phyloP scores from a whole-genome alignment of 2,329 filamentous ascomycete genomes.

The Phoma sp. region DNA sequence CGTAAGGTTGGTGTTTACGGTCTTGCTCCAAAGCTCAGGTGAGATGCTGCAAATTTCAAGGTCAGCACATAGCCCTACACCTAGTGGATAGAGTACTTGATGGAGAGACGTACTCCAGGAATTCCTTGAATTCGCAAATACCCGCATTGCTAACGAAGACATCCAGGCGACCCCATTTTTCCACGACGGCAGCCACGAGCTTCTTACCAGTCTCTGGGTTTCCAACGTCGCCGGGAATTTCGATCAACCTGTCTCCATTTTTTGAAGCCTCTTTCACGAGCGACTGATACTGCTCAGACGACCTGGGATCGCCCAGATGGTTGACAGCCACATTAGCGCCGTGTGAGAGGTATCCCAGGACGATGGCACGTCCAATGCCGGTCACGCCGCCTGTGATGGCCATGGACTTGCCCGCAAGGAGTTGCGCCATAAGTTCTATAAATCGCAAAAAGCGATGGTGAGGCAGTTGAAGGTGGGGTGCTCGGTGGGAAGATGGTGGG shows the following conservation, averaged over 20 bases:
- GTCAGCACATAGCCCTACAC: background rate
- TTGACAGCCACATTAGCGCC: constrained; percentile 82
- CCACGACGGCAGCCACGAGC: constrained; percentile 71
- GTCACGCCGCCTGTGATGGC: constrained; percentile 88
- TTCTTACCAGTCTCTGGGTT: constrained; percentile 72
- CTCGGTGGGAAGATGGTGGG: constrained; percentile 2
- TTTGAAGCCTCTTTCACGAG: constrained; percentile 52
- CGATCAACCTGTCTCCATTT: constrained; percentile 57
- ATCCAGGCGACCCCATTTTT: constrained; percentile 61
- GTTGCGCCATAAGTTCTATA: constrained; percentile 34
- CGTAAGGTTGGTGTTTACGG: constrained; percentile 80
- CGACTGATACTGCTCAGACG: constrained; percentile 53
- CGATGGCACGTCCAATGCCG: constrained; percentile 85
- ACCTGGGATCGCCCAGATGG: constrained; percentile 69
- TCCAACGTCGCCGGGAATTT: constrained; percentile 78
- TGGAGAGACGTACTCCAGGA: constrained; percentile 65
- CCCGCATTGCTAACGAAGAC: constrained; percentile 90
- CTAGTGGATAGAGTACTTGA: too few relatives aligned
- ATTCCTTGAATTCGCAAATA: constrained; percentile 86
- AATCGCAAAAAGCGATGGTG: constrained; percentile 3
- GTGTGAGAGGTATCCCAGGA: constrained; percentile 77
- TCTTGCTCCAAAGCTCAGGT: constrained; percentile 72
- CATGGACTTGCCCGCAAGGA: constrained; percentile 77
- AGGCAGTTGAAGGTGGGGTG: constrained; percentile 9
- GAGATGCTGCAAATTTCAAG: constrained; percentile 58